Conservation (phyloP, 2,329 filamentous ascomycete genomes). For the Rutstroemia sydowiana region DNA sequence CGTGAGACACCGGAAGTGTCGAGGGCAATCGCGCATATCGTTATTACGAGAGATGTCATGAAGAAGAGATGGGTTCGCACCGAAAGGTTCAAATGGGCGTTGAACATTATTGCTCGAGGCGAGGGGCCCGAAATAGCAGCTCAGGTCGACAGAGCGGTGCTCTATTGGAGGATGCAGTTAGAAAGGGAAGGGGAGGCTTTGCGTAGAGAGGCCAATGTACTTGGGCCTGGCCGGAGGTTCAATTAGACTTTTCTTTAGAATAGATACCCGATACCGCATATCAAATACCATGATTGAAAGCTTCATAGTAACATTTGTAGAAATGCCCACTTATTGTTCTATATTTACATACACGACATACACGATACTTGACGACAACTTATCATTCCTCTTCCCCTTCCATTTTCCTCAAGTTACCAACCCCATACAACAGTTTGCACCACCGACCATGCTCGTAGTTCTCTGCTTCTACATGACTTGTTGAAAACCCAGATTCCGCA, state of each 20-base stretch:
- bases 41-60: slow-evolving; percentile 19
- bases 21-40: slow-evolving; percentile 18
- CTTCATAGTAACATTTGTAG: background rate
- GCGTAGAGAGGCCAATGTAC: background rate
- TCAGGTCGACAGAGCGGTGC: slow-evolving; percentile 15
- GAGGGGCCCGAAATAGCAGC: slow-evolving; percentile 25
- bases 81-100: slow-evolving; percentile 19
- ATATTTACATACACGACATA: background rate
- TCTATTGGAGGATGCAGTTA: slow-evolving; percentile 13
- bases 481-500: background rate
- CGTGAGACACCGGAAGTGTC: slow-evolving; percentile 17
- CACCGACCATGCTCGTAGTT: slow-evolving; percentile 30
- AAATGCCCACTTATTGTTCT: too few relatives aligned
- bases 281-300: background rate
- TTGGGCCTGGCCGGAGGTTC: background rate
- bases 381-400: slow-evolving; percentile 20
- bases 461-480: slow-evolving; percentile 22
- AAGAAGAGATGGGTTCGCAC: slow-evolving; percentile 15
- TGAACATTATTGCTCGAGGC: slow-evolving; percentile 16
- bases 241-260: slow-evolving; percentile 5
- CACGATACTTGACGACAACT: slow-evolving; percentile 1
- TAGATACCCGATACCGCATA: background rate
- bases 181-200: background rate
- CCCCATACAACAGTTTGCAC: slow-evolving; percentile 33
- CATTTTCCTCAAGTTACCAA: slow-evolving; percentile 30